A percentile compares a stretch with the other conserved stretches of the same genome.
These are phyloP conservation scores for Fusarium decemcellulare DNA, from an alignment of 2,329 filamentous ascomycete species.

Conservation along the genomic window DNA sequence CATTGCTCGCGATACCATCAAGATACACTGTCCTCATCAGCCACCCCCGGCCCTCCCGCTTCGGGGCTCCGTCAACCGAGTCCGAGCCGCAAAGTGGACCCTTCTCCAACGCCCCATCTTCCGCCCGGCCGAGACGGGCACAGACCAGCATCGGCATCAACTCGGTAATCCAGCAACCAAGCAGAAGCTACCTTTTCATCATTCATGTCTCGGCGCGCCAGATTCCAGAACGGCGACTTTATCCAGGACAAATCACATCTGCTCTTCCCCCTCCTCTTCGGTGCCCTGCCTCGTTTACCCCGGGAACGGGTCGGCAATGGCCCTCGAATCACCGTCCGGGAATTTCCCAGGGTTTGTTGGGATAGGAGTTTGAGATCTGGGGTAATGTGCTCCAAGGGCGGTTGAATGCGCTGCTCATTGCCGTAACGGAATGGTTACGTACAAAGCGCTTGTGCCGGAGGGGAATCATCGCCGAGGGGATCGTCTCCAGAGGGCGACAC, in stretches of 20 bases:
- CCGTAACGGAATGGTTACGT: not conserved
- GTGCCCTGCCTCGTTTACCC: constrained; percentile 23
- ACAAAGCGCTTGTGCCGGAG: not conserved
- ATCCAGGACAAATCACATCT: not conserved
- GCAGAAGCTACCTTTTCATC: constrained; percentile 2
- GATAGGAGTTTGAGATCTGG: constrained; percentile 23
- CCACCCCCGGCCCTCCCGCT: constrained; percentile 32
- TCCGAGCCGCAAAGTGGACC: constrained; percentile 30
- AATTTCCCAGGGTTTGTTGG: not conserved
- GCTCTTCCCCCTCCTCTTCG: not conserved
- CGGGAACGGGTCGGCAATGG: constrained; percentile 40
- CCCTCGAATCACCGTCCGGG: constrained; percentile 33
- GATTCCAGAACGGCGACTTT: constrained; percentile 18
- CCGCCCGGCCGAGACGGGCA: constrained; percentile 46
- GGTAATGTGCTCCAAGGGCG: constrained; percentile 12
- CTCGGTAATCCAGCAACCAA: constrained; percentile 40
- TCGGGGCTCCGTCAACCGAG: constrained; percentile 30
- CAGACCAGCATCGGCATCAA: constrained; percentile 46
- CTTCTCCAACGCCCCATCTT: constrained; percentile 40
- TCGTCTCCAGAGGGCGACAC: no score
- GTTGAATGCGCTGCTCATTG: not conserved
- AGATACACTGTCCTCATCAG: constrained; percentile 13
- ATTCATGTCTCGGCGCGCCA: not conserved
- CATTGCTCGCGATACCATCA: not conserved
- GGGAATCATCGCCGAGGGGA: constrained; percentile 1